phyloP scores from a whole-genome alignment of 192 early-diverging fungal genomes.

The Funneliformis mosseae region DNA sequence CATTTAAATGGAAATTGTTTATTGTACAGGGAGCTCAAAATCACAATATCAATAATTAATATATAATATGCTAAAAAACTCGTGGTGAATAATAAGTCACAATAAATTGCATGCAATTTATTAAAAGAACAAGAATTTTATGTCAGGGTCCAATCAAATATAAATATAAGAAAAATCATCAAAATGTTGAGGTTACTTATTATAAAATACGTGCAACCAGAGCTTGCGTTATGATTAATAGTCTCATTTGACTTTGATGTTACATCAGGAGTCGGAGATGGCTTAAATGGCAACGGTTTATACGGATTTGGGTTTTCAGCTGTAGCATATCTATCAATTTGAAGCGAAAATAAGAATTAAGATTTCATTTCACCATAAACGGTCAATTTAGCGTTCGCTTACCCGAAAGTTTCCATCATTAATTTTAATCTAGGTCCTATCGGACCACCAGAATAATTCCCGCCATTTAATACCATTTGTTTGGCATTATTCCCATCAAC shows the following conservation, averaged over 20 bases:
- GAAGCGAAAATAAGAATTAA: neutral
- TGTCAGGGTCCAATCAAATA: neutral
- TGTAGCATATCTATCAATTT: neutral
- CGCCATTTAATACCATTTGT: neutral
- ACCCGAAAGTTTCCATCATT: conserved; percentile 38
- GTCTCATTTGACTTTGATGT: neutral
- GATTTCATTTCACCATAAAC: neutral
- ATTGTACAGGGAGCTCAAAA: too few species aligned
- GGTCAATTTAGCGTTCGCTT: neutral
- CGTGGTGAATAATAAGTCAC: too few species aligned
- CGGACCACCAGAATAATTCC: conserved; percentile 31
- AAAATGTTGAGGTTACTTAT: neutral
- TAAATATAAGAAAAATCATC: neutral
- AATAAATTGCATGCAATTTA: too few species aligned
- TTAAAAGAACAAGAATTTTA: too few species aligned
- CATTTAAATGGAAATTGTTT: too few species aligned
- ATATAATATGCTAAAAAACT: too few species aligned
- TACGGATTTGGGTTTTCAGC: neutral
- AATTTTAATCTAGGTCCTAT: conserved; percentile 37
- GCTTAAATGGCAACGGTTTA: neutral
- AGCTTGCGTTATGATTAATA: neutral
- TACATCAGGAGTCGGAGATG: neutral
- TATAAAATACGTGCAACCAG: neutral
- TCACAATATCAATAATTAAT: too few species aligned
- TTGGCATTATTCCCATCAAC: conserved; percentile 36